Conservation (phyloP, 2,329 filamentous ascomycete species). For the Scorias spongiosa region DNA sequence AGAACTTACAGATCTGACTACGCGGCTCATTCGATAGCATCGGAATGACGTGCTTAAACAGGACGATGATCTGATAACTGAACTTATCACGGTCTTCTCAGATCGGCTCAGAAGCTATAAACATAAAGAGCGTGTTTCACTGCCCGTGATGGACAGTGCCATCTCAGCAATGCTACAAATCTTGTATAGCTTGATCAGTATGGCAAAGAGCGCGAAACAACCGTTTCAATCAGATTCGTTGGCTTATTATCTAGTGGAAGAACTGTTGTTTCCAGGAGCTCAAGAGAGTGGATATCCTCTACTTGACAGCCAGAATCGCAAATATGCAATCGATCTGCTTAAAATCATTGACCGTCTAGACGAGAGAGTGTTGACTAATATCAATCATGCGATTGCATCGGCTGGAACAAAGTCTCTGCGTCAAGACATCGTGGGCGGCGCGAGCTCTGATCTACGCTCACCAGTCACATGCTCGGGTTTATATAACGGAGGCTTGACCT, state of each 20-base stretch:
- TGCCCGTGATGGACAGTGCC: constrained; percentile 10
- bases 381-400: constrained; percentile 3
- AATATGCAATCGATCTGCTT: constrained; percentile 11
- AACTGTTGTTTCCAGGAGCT: constrained; percentile 13
- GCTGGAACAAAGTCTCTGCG: constrained; percentile 3
- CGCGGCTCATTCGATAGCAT: too few species aligned
- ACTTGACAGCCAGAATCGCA: constrained; percentile 2
- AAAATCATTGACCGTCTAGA: constrained; percentile 8
- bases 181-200: constrained; percentile 19
- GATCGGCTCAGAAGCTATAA: constrained; percentile 7
- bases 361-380: neutral
- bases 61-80: constrained; percentile 2
- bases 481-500: constrained; percentile 88
- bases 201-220: constrained; percentile 17
- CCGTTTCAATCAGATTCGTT: constrained; percentile 12
- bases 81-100: constrained; percentile 7
- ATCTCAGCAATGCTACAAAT: constrained; percentile 23
- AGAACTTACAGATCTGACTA: neutral
- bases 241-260: constrained; percentile 9
- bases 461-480: constrained; percentile 38
- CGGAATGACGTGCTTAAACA: too few species aligned
- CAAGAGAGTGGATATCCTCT: neutral
- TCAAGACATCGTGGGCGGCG: neutral
- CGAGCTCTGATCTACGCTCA: constrained; percentile 35
- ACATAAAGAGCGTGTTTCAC: constrained; percentile 12